Evolutionary conservation across 306 rosid genomes (phyloP), one percentile per base, ranked within the genome.

Genomic region (Vigna reflexopilosa): DNA sequence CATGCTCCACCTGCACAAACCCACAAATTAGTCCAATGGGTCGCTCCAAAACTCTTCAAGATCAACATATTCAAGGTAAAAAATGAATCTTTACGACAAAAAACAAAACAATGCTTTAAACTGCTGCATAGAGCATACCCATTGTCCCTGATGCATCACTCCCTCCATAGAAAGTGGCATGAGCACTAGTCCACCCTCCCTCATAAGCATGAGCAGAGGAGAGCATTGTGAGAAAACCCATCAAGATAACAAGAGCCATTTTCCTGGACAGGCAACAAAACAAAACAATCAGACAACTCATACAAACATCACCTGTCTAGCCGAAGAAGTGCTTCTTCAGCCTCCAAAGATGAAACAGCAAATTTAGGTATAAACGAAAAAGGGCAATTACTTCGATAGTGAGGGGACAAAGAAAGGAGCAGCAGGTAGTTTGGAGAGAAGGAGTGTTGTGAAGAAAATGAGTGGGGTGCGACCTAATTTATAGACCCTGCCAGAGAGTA

Each of bases 131-230:
- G 20, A 6, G 1, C 40, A 84, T 88, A 94, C 98, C 98, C 98
- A 94, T 94, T 86, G 98, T 94, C 34, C 98, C 98, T 45, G 98
- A 92, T 45, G 98, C 98, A 80, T 94, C 98, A 81, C 97, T 83
- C 17, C 98, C 98, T 5, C 98, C 98, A 49, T 94, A 94, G 87
- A 94, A 94, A 47, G 98, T 94, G 67, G 98, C 98, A 30, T 90
- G 98, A 42, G 98, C 98, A 80, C 86, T 76, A 24, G 67, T 76
- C 98, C 97, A 94, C 0, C 92, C 95, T 50, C 91, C 97, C 52
- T 83, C 95, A 57, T 89, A 84, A 42, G 85, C 95, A 77, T 80
- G 19, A 26, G 64, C 92, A 64, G 86, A 80, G 59, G 92, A 82
- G 40, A 86, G 74, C 78, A 89, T 56, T 16, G 92, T 69, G 75